These are phyloP conservation scores for Penicillium cinerascens DNA, from an alignment of 495 filamentous ascomycete genomes.

Conservation along the genomic window DNA sequence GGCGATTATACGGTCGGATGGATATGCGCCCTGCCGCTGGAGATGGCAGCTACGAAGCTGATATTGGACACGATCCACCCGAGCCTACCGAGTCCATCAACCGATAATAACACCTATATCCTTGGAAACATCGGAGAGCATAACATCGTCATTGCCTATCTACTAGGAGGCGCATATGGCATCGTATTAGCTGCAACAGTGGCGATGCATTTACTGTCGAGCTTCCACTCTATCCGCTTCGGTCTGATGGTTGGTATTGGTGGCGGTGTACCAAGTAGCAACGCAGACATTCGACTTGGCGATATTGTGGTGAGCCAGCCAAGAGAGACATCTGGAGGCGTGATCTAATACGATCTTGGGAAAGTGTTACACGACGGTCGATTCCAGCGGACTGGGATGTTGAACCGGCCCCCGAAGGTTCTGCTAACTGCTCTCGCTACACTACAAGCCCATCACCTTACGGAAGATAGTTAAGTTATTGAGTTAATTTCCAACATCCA, in stretches of 20 bases:
- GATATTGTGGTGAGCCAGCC: conserved; percentile 44
- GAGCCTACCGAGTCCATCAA: conserved; percentile 6
- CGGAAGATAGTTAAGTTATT: conserved; percentile 10
- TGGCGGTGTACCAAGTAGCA: conserved; percentile 29
- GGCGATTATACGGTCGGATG: conserved; percentile 29
- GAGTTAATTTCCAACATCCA: conserved; percentile 10
- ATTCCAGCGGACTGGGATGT: conserved; percentile 28
- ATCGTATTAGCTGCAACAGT: conserved; percentile 25
- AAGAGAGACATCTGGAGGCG: conserved; percentile 25
- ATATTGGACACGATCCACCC: conserved; percentile 35
- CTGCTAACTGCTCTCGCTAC: conserved; percentile 24
- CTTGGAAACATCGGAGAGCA: conserved; percentile 31
- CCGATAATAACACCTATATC: conserved; percentile 35
- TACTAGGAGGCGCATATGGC: conserved; percentile 24
- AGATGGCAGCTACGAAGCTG: conserved; percentile 31
- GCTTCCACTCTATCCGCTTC: conserved; percentile 33
- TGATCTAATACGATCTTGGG: conserved; percentile 42
- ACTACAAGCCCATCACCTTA: conserved; percentile 7
- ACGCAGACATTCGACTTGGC: conserved; percentile 38
- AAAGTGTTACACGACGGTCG: conserved; percentile 23
- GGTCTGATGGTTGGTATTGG: conserved; percentile 42
- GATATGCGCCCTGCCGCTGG: conserved; percentile 30
- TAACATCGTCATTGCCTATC: conserved; percentile 30
- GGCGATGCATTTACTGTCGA: conserved; percentile 29
- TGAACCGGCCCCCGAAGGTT: conserved; percentile 26